These are phyloP conservation scores for Agroathelia rolfsii DNA, from an alignment of 1,284 basidiomycete species.

Conservation along the genomic window DNA sequence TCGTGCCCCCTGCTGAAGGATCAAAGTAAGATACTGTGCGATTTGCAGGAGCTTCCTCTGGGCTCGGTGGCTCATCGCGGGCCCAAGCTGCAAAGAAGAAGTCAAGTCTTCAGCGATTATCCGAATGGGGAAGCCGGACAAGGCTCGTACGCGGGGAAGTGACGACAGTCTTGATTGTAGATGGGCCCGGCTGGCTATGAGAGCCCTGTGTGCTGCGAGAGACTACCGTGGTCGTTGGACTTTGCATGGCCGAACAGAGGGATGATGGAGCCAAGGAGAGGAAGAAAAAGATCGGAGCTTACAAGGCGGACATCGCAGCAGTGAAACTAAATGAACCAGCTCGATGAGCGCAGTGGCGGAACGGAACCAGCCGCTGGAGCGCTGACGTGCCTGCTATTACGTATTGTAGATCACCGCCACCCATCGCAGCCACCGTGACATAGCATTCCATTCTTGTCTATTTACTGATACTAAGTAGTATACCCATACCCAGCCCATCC, in stretches of 20 bases:
- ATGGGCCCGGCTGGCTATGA: constrained; percentile 16
- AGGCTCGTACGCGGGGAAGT: constrained; percentile 57
- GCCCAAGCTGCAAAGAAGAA: constrained; percentile 55
- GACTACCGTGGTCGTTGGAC: too few relatives aligned
- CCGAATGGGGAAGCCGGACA: constrained; percentile 9
- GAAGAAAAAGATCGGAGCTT: constrained; percentile 11
- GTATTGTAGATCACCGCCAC: too few relatives aligned
- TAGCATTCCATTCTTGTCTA: too few relatives aligned
- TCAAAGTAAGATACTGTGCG: constrained; percentile 23
- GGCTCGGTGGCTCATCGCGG: constrained; percentile 69
- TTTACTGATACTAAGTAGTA: neutral
- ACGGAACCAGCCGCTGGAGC: too few relatives aligned
- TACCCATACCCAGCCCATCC: neutral
- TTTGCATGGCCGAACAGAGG: constrained; percentile 11
- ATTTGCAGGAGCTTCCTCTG: constrained; percentile 30
- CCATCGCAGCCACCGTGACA: too few relatives aligned
- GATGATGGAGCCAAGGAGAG: constrained; percentile 10
- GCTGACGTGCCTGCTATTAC: too few relatives aligned
- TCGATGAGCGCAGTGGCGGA: neutral
- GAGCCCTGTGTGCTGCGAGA: too few relatives aligned
- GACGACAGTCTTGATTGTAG: constrained; percentile 43
- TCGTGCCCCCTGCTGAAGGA: constrained; percentile 39
- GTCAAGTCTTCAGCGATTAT: constrained; percentile 13
- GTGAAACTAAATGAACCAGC: too few relatives aligned
- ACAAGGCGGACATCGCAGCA: neutral